Conservation (phyloP, 2,329 filamentous ascomycete genomes). For the Talaromyces funiculosus region DNA sequence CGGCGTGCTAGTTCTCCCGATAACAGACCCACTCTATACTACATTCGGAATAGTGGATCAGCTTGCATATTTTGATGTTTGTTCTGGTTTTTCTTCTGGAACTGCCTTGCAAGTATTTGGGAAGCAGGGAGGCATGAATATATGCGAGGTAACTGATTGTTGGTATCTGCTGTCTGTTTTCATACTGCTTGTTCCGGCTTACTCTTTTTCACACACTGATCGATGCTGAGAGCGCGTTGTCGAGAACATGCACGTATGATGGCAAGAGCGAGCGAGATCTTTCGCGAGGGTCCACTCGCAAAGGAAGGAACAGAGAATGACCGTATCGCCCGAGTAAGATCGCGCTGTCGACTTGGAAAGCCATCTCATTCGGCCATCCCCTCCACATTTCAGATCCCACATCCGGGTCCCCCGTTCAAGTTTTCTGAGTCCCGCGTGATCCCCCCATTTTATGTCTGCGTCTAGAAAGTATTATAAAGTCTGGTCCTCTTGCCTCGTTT, state of each 20-base stretch:
- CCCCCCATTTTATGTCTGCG: neutral
- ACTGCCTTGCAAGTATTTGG: neutral
- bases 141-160: too few relatives aligned
- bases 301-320: neutral
- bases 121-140: neutral
- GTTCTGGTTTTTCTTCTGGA: neutral
- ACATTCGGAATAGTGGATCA: neutral
- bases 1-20: neutral
- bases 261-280: neutral
- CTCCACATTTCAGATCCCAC: neutral
- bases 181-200: neutral
- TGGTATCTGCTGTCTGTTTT: neutral
- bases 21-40: neutral
- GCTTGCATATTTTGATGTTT: neutral
- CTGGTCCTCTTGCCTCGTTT: neutral
- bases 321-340: neutral
- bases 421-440: constrained; percentile 7
- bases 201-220: too few relatives aligned
- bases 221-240: too few relatives aligned
- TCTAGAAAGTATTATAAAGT: neutral
- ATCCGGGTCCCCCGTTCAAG: neutral
- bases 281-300: neutral
- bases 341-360: neutral
- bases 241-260: neutral
- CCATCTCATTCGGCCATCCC: neutral